phyloP scores from a whole-genome alignment of 2,329 filamentous ascomycete genomes.

The Claviceps africana region DNA sequence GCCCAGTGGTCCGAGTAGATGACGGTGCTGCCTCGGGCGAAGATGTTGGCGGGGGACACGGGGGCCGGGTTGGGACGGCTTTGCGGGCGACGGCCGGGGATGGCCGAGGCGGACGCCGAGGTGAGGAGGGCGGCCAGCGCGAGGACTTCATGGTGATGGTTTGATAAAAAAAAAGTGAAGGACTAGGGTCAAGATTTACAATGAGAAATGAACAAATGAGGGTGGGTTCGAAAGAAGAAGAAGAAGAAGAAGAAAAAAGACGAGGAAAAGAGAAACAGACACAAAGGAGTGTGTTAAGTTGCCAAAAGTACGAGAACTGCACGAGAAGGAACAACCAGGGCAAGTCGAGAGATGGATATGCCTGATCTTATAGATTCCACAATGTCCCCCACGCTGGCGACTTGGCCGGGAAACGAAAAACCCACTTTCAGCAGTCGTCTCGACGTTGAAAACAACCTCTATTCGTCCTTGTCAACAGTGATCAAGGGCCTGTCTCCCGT shows the following conservation, averaged over 20 bases:
- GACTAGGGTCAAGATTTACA: background rate
- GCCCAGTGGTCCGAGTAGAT: conserved; percentile 12
- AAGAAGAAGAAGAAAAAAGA: background rate
- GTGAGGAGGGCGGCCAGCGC: background rate
- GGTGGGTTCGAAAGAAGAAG: background rate
- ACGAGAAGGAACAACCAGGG: too few species aligned
- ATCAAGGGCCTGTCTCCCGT: too few species aligned
- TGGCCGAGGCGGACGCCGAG: background rate
- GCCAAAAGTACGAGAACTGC: too few species aligned
- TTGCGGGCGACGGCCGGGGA: background rate
- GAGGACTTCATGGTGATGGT: background rate
- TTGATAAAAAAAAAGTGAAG: background rate
- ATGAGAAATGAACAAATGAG: background rate
- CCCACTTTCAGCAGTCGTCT: too few species aligned
- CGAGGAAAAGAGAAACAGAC: background rate
- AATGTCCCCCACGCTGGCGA: too few species aligned
- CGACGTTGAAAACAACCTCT: too few species aligned
- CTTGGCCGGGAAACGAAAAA: too few species aligned
- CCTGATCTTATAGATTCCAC: too few species aligned
- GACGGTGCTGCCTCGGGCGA: background rate
- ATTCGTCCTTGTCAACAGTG: too few species aligned
- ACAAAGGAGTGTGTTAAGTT: background rate
- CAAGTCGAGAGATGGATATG: too few species aligned
- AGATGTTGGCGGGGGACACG: background rate
- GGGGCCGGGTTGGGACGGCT: background rate